These are phyloP conservation scores for Monoraphidium neglectum DNA, from an alignment of 139 green algal species.

Conservation along the genomic window DNA sequence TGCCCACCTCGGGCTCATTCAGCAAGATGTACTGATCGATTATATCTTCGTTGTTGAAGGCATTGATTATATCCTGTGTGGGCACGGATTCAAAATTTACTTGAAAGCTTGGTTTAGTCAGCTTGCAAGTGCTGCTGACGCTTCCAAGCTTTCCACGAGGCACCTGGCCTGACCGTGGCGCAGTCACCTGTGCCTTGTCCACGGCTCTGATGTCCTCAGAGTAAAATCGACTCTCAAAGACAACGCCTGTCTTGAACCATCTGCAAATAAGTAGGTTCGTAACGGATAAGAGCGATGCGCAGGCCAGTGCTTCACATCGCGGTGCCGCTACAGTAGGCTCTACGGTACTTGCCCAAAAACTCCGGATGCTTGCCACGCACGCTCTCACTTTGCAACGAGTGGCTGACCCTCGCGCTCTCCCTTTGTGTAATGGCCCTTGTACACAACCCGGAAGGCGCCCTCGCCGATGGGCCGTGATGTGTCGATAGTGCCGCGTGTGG, in stretches of 20 bases:
- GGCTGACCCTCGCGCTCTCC: not conserved
- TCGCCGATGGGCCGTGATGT: not conserved
- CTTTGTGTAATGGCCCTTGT: not conserved
- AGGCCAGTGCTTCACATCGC: not conserved
- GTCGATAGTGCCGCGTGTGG: too few relatives aligned
- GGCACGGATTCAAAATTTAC: too few relatives aligned
- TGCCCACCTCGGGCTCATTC: constrained; percentile 22
- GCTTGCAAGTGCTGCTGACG: too few relatives aligned
- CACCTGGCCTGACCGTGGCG: too few relatives aligned
- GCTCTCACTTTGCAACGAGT: not conserved
- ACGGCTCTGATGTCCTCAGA: constrained; percentile 13
- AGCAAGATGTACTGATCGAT: not conserved
- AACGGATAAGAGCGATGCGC: not conserved
- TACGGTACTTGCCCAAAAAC: not conserved
- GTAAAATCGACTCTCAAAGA: constrained; percentile 11
- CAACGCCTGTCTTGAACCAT: constrained; percentile 17
- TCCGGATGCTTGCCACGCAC: not conserved
- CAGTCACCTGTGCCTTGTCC: constrained; percentile 13
- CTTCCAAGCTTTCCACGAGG: too few relatives aligned
- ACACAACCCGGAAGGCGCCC: not conserved
- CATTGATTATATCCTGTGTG: constrained; percentile 20
- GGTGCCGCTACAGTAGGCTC: not conserved
- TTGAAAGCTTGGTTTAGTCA: too few relatives aligned
- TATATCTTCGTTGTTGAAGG: constrained; percentile 9
- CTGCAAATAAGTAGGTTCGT: not conserved